These are phyloP conservation scores for Rhododendron molle DNA, from an alignment of 148 eudicot species.

Conservation along the genomic window DNA sequence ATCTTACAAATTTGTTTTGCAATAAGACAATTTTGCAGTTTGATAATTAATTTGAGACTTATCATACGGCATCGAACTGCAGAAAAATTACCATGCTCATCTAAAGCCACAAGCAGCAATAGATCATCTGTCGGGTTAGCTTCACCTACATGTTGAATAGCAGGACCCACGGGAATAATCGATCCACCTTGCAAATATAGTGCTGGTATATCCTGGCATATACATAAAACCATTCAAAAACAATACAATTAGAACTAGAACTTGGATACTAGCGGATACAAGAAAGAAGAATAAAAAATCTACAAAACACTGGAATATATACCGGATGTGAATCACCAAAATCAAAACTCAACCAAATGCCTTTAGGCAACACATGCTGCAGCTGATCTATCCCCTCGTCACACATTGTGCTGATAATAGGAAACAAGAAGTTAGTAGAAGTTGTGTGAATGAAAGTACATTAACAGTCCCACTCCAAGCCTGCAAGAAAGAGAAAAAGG, in stretches of 20 bases:
- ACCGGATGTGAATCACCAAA: slow-evolving; percentile 98
- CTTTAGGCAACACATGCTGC: slow-evolving; percentile 66
- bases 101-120: slow-evolving; percentile 75
- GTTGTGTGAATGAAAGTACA: not conserved
- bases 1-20: not conserved
- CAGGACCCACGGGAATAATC: slow-evolving; percentile 70
- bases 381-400: slow-evolving; percentile 50
- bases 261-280: not conserved
- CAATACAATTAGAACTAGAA: not conserved
- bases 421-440: slow-evolving; percentile 15
- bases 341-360: slow-evolving; percentile 88
- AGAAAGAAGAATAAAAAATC: not conserved
- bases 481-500: not conserved
- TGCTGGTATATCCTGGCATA: slow-evolving; percentile 75
- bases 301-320: slow-evolving; percentile 5
- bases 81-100: slow-evolving; percentile 65
- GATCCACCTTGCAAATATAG: slow-evolving; percentile 87
- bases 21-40: not conserved
- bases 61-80: not conserved
- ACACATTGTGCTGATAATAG: slow-evolving; percentile 52
- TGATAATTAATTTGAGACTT: not conserved
- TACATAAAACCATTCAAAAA: slow-evolving; percentile 9
- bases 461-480: not conserved
- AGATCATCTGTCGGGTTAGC: slow-evolving; percentile 74
- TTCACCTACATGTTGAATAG: slow-evolving; percentile 77